Percentiles rank a stretch among this genome's conserved stretches.
Evolutionary conservation across 306 rosid species (phyloP).

Genomic region (Quercus suber): DNA sequence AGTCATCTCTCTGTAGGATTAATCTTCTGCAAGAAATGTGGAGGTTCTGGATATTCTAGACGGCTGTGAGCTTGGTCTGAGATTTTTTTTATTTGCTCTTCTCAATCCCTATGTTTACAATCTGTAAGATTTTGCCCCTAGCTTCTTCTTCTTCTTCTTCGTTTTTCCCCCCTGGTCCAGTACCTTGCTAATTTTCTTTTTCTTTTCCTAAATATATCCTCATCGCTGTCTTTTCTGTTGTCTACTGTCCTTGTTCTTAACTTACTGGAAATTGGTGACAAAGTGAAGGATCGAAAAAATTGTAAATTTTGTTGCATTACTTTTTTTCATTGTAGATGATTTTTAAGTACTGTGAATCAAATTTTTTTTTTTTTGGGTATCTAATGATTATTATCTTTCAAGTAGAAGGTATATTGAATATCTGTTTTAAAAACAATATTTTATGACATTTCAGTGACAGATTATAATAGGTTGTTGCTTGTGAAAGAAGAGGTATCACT

Average conservation of each 20-base stretch:
- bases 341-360: background rate
- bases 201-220: background rate
- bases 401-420: background rate
- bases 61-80: conserved; percentile 51
- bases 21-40: conserved; percentile 94
- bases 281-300: background rate
- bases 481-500: background rate
- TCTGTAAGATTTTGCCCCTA: conserved; percentile 7
- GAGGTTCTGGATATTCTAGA: conserved; percentile 95
- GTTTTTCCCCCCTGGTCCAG: background rate
- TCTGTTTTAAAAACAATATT: background rate
- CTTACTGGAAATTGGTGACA: background rate
- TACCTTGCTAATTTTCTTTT: background rate
- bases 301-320: background rate
- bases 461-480: background rate
- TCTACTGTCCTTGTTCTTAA: background rate
- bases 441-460: background rate
- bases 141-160: background rate
- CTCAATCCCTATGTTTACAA: background rate
- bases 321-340: background rate
- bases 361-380: background rate
- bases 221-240: background rate
- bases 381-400: background rate
- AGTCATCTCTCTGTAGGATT: conserved; percentile 51
- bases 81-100: background rate